phyloP scores from a whole-genome alignment of 495 filamentous ascomycete species.

The Lindgomyces ingoldianus region DNA sequence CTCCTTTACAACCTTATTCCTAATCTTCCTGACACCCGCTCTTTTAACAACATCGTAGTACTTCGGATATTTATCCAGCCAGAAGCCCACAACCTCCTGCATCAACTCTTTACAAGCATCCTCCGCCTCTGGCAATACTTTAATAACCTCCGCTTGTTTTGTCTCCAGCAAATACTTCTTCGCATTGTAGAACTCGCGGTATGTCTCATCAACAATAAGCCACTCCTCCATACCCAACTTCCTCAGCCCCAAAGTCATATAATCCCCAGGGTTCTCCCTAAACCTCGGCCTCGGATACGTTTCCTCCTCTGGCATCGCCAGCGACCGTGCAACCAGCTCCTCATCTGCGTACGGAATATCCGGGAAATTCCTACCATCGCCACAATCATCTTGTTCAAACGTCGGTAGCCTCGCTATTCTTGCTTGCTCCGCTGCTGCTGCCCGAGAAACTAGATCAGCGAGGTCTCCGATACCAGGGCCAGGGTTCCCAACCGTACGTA shows the following conservation, averaged over 20 bases:
- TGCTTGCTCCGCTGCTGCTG: too few relatives aligned
- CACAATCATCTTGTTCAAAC: conserved; percentile 25
- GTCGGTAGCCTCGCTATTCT: conserved; percentile 10
- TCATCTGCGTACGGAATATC: conserved; percentile 9
- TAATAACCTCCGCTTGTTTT: conserved; percentile 50
- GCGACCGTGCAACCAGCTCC: neutral
- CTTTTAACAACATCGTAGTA: conserved; percentile 46
- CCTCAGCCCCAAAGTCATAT: conserved; percentile 58
- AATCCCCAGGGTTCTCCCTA: neutral
- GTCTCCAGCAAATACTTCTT: conserved; percentile 49
- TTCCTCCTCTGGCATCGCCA: neutral
- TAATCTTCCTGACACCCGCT: conserved; percentile 41
- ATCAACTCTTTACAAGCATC: conserved; percentile 56
- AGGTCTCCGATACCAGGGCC: too few relatives aligned
- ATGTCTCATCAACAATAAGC: conserved; percentile 57
- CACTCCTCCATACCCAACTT: conserved; percentile 55
- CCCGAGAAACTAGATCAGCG: too few relatives aligned
- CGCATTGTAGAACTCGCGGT: conserved; percentile 53
- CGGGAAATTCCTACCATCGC: conserved; percentile 7
- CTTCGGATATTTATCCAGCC: conserved; percentile 52
- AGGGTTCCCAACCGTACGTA: too few relatives aligned
- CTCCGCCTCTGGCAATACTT: conserved; percentile 54
- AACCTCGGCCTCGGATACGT: neutral
- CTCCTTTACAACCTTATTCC: conserved; percentile 56
- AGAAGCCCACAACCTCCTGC: conserved; percentile 54